Evolutionary conservation across 2,329 filamentous ascomycete species (phyloP).

Genomic region (Eurotiales sp.): DNA sequence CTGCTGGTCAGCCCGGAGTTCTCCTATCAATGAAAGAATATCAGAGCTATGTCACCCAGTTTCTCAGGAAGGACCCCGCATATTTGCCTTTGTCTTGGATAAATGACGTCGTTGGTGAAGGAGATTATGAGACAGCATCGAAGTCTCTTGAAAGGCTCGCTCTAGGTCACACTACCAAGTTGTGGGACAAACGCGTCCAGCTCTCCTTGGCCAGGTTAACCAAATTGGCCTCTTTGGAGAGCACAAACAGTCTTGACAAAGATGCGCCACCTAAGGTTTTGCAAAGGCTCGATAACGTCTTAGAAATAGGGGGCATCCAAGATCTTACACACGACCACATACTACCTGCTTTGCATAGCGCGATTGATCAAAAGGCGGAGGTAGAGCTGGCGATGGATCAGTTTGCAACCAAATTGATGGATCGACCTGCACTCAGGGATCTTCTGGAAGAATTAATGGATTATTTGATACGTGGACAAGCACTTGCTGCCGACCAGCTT

Average conservation of each 20-base stretch:
- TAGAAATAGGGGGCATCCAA: conserved; percentile 73
- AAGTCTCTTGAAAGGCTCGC: conserved; percentile 68
- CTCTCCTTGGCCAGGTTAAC: conserved; percentile 83
- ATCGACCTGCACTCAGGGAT: conserved; percentile 63
- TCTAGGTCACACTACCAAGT: conserved; percentile 66
- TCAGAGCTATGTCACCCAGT: conserved; percentile 69
- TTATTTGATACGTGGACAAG: conserved; percentile 66
- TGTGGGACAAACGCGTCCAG: conserved; percentile 93
- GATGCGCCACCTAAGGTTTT: conserved; percentile 46
- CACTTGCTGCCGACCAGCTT: conserved; percentile 56
- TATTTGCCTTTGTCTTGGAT: conserved; percentile 88
- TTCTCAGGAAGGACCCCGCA: conserved; percentile 67
- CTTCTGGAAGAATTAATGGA: conserved; percentile 69
- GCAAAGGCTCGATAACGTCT: conserved; percentile 57
- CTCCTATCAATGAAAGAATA: conserved; percentile 69
- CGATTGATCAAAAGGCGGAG: conserved; percentile 76
- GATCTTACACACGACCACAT: conserved; percentile 71
- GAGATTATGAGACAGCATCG: conserved; percentile 70
- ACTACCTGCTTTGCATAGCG: conserved; percentile 61
- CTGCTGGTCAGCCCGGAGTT: conserved; percentile 60
- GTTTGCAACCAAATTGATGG: conserved; percentile 55
- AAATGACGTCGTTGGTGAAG: conserved; percentile 77
- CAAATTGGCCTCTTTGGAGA: conserved; percentile 60
- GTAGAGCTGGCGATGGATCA: conserved; percentile 70
- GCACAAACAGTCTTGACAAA: conserved; percentile 25